A percentile compares a stretch with the other conserved stretches of the same genome.
These are phyloP conservation scores for Dendrocalamus sinicus DNA, from an alignment of 176 grass and related monocot genomes.

Conservation along the genomic window DNA sequence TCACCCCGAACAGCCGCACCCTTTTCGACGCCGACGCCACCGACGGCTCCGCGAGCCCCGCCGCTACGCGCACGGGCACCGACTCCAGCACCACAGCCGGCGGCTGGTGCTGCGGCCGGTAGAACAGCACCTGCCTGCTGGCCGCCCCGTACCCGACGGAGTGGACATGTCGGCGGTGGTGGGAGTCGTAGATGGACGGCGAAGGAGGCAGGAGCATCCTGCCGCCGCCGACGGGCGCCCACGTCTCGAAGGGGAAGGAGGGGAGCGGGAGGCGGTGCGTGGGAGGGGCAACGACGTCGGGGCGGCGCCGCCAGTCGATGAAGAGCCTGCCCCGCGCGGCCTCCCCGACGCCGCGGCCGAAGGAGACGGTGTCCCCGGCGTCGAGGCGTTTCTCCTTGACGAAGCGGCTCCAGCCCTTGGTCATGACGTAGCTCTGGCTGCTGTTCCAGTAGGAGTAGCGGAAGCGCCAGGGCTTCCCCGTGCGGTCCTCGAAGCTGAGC, in stretches of 20 bases:
- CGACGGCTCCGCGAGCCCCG: conserved; percentile 33
- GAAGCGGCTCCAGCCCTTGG: conserved; percentile 99
- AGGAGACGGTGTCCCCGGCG: conserved; percentile 93
- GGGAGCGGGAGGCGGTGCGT: conserved; percentile 43
- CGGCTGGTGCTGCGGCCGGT: conserved; percentile 46
- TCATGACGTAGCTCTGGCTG: conserved; percentile 99
- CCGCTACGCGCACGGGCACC: conserved; percentile 52
- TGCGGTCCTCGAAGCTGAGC: conserved; percentile 91
- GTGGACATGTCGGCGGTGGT: conserved; percentile 35
- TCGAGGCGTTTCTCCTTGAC: conserved; percentile 99
- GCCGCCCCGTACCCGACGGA: conserved; percentile 6
- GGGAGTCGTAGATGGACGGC: conserved; percentile 51
- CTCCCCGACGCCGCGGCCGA: conserved; percentile 89
- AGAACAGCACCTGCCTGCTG: conserved; percentile 58
- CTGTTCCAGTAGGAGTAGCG: conserved; percentile 99
- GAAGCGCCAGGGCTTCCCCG: conserved; percentile 94
- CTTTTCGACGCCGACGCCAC: conserved; percentile 63
- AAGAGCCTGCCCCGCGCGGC: conserved; percentile 64
- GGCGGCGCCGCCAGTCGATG: conserved; percentile 88
- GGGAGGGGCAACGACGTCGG: conserved; percentile 49
- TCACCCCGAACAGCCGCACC: conserved; percentile 88
- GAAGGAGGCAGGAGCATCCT: conserved; percentile 57
- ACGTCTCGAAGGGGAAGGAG: conserved; percentile 49
- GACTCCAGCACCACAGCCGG: conserved; percentile 72
- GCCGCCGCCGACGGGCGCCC: conserved; percentile 15